A percentile compares a stretch with the other conserved stretches of the same genome.
phyloP scores from a whole-genome alignment of 129 eudicot species.

The Chrysanthemum lavandulifolium region DNA sequence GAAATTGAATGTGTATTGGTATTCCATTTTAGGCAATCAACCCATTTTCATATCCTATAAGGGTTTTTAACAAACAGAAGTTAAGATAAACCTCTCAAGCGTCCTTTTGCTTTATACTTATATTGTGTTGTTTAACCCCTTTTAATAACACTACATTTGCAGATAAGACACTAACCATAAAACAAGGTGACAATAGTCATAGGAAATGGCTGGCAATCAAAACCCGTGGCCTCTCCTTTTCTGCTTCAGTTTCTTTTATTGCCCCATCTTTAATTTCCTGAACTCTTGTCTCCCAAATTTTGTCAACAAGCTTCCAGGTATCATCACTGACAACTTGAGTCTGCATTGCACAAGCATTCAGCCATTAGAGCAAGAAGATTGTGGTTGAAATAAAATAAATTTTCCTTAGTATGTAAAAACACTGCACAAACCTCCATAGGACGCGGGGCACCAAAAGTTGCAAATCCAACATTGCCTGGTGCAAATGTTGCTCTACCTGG shows the following conservation, averaged over 20 bases:
- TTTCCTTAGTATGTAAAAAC: background rate
- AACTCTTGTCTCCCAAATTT: slow-evolving; percentile 64
- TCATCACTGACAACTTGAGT: slow-evolving; percentile 89
- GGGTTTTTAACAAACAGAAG: too few species aligned
- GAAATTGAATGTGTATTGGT: too few species aligned
- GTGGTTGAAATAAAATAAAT: too few species aligned
- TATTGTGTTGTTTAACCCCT: background rate
- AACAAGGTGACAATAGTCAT: slow-evolving; percentile 26
- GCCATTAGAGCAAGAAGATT: background rate
- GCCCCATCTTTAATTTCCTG: slow-evolving; percentile 61
- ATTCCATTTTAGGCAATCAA: too few species aligned
- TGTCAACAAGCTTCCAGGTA: slow-evolving; percentile 85
- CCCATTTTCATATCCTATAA: too few species aligned
- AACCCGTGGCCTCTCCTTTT: slow-evolving; percentile 59
- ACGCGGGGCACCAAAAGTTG: slow-evolving; percentile 96
- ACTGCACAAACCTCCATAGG: slow-evolving; percentile 81
- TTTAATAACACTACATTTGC: background rate
- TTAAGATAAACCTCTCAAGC: background rate
- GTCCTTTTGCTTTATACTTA: background rate
- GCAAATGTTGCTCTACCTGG: slow-evolving; percentile 96
- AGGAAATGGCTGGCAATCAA: slow-evolving; percentile 81
- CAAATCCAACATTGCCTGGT: slow-evolving; percentile 94
- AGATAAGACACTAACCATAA: slow-evolving; percentile 27
- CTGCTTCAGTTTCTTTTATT: slow-evolving; percentile 53
- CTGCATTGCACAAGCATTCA: slow-evolving; percentile 30